Evolutionary conservation across 805 yeast genomes (phyloP).

Genomic region (Candida boleticola): DNA sequence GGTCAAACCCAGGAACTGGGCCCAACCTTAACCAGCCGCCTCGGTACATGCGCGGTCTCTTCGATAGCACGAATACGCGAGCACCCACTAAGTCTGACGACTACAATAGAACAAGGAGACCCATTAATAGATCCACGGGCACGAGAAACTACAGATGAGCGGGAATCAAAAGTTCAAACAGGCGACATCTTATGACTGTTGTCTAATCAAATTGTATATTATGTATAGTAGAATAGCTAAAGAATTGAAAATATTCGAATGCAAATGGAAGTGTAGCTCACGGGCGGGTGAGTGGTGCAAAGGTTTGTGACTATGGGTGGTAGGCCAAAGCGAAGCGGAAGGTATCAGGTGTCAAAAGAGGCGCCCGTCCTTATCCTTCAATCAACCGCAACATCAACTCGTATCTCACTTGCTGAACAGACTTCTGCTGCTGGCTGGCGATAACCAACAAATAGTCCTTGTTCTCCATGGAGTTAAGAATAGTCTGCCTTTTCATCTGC

Average conservation of each 20-base stretch:
- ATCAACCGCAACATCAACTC: slow-evolving; percentile 33
- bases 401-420: slow-evolving; percentile 42
- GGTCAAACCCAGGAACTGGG: slow-evolving; percentile 7
- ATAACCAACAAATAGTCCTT: slow-evolving; percentile 34
- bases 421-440: slow-evolving; percentile 41
- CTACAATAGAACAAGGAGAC: not conserved
- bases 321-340: no score
- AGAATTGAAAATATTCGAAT: no score
- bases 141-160: slow-evolving; percentile 4
- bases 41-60: slow-evolving; percentile 39
- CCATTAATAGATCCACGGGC: slow-evolving; percentile 5
- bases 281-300: no score
- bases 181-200: no score
- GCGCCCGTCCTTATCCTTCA: no score
- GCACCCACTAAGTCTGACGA: no score
- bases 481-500: slow-evolving; percentile 30
- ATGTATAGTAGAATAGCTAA: no score
- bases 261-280: no score
- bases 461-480: slow-evolving; percentile 39
- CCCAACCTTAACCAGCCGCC: slow-evolving; percentile 47
- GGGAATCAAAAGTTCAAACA: no score
- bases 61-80: slow-evolving; percentile 18
- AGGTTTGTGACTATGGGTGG: no score
- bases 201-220: no score
- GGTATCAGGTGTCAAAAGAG: no score